phyloP scores from a whole-genome alignment of 352 stramenopile species.

The Phytophthora pistaciae region DNA sequence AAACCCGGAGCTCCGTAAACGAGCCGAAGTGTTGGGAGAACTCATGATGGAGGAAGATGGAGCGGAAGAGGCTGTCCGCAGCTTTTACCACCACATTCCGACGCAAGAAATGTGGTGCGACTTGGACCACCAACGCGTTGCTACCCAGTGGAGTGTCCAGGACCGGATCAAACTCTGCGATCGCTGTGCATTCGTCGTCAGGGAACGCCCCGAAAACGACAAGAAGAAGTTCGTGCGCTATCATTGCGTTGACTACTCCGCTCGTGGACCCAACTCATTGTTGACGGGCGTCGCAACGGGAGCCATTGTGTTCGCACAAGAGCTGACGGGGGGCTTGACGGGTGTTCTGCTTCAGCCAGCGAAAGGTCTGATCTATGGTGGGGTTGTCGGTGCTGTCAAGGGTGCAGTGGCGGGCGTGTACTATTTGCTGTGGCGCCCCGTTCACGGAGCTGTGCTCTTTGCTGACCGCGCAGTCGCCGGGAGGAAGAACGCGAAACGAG shows the following conservation, averaged over 20 bases:
- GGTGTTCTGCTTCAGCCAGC: constrained; percentile 49
- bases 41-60: constrained; percentile 87
- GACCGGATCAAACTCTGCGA: constrained; percentile 55
- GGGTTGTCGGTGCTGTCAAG: constrained; percentile 36
- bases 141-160: constrained; percentile 41
- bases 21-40: constrained; percentile 52
- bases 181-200: constrained; percentile 41
- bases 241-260: constrained; percentile 50
- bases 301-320: constrained; percentile 34
- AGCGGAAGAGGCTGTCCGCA: constrained; percentile 74
- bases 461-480: constrained; percentile 57
- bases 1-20: constrained; percentile 48
- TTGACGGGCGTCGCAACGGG: constrained; percentile 46
- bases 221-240: constrained; percentile 44
- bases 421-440: constrained; percentile 40
- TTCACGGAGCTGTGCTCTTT: constrained; percentile 49
- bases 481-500: constrained; percentile 47
- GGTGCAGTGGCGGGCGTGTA: constrained; percentile 36
- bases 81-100: constrained; percentile 90
- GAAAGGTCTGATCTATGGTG: constrained; percentile 36
- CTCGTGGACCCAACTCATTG: constrained; percentile 52
- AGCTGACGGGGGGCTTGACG: constrained; percentile 51
- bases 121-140: constrained; percentile 38
- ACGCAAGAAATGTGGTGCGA: constrained; percentile 86
- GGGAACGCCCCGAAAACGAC: constrained; percentile 34